These are phyloP conservation scores for Saccharomycopsis oosterbeekiorum DNA, from an alignment of 805 yeast genomes.

Conservation along the genomic window DNA sequence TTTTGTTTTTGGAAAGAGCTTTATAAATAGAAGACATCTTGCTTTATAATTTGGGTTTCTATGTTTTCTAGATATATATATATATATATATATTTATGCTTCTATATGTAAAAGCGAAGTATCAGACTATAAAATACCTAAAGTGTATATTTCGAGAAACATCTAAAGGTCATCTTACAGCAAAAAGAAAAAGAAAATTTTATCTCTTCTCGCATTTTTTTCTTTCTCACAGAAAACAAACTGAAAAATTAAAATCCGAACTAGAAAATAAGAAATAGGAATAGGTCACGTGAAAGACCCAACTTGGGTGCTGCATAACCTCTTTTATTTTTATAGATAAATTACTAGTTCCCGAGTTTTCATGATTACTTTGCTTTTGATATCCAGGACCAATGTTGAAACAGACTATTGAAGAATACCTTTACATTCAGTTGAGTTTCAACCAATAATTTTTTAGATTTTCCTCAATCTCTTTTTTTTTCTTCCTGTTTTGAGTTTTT, in stretches of 20 bases:
- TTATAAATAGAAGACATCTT: slow-evolving; percentile 66
- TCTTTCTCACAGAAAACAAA: neutral
- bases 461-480: neutral
- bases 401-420: neutral
- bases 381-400: no score
- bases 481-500: neutral
- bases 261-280: no score
- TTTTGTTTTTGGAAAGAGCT: slow-evolving; percentile 38
- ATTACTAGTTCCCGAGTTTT: no score
- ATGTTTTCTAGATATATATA: no score
- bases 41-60: no score
- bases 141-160: no score
- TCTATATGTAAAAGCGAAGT: no score
- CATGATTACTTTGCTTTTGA: no score
- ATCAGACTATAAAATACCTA: no score
- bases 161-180: neutral
- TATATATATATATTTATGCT: neutral
- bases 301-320: no score
- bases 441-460: neutral
- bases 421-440: neutral
- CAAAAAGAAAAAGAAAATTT: neutral
- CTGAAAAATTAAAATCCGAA: no score
- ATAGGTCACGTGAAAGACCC: neutral
- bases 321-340: no score
- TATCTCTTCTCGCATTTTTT: neutral